These are phyloP conservation scores for Actinomortierella ambigua DNA, from an alignment of 371 early-diverging fungal species.

Conservation along the genomic window DNA sequence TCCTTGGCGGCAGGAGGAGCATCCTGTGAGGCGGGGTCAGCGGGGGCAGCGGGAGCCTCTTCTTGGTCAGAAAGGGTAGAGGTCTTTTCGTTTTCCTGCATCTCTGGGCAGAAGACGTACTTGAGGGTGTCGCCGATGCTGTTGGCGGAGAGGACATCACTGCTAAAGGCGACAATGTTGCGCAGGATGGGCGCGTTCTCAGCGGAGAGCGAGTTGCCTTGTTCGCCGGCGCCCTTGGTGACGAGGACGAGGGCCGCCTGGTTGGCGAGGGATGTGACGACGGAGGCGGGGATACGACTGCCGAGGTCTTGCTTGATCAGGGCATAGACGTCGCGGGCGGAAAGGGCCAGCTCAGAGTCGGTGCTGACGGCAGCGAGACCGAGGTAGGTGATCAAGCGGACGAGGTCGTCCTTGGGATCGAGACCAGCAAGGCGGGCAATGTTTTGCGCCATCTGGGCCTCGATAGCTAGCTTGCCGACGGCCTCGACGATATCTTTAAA, in stretches of 20 bases:
- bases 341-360: slow-evolving; percentile 14
- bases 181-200: slow-evolving; percentile 16
- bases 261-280: slow-evolving; percentile 9
- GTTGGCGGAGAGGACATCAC: slow-evolving; percentile 32
- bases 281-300: slow-evolving; percentile 16
- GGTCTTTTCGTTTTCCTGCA: too few relatives aligned
- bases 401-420: slow-evolving; percentile 15
- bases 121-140: slow-evolving; percentile 40
- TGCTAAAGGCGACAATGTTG: slow-evolving; percentile 32
- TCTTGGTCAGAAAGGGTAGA: neutral
- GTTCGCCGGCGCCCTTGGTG: slow-evolving; percentile 17
- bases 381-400: slow-evolving; percentile 25
- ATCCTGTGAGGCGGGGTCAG: neutral
- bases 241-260: slow-evolving; percentile 22
- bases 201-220: too few relatives aligned
- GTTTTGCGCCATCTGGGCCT: slow-evolving; percentile 37
- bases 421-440: slow-evolving; percentile 28
- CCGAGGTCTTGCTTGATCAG: slow-evolving; percentile 10
- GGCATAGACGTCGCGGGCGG: slow-evolving; percentile 38
- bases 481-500: slow-evolving; percentile 18
- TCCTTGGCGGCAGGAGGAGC: too few relatives aligned
- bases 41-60: neutral
- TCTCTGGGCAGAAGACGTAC: slow-evolving; percentile 41
- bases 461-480: slow-evolving; percentile 33
- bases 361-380: slow-evolving; percentile 26